A percentile compares a stretch with the other conserved stretches of the same genome.
phyloP scores from a whole-genome alignment of 2,329 filamentous ascomycete species.

The Anthostomella pinea region DNA sequence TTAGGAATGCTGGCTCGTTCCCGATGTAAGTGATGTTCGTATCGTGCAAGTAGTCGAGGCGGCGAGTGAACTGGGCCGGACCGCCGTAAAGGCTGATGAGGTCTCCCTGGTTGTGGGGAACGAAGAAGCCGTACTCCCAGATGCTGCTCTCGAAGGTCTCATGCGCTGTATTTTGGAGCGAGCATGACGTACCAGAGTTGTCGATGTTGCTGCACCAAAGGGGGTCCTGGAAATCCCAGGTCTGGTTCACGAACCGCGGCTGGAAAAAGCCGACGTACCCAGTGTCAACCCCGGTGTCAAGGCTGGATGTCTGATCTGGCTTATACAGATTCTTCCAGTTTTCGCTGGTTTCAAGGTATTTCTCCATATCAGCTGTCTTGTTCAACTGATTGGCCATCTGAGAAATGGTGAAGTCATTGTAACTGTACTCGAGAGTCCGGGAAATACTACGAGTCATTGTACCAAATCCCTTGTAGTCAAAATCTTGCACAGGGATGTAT shows the following conservation, averaged over 20 bases:
- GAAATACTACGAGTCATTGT: constrained; percentile 69
- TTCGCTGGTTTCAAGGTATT: constrained; percentile 55
- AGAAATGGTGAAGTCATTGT: constrained; percentile 71
- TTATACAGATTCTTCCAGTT: constrained; percentile 70
- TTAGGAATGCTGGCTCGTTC: constrained; percentile 46
- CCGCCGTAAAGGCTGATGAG: constrained; percentile 62
- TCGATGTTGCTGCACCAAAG: constrained; percentile 58
- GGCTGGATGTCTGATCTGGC: constrained; percentile 51
- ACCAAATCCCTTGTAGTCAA: constrained; percentile 64
- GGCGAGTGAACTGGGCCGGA: constrained; percentile 50
- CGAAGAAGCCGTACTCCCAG: constrained; percentile 71
- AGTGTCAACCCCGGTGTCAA: constrained; percentile 55
- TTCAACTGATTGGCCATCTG: constrained; percentile 59
- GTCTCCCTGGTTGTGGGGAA: constrained; percentile 50
- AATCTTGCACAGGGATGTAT: constrained; percentile 70
- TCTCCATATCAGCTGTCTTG: constrained; percentile 52
- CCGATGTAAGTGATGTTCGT: constrained; percentile 64
- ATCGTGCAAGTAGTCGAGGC: constrained; percentile 64
- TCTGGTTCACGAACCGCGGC: constrained; percentile 64
- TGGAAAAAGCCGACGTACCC: constrained; percentile 70
- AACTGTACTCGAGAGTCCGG: constrained; percentile 73
- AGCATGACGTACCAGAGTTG: constrained; percentile 54
- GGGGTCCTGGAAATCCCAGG: constrained; percentile 68
- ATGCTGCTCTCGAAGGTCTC: constrained; percentile 71
- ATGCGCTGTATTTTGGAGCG: constrained; percentile 55